Base-by-base conservation (phyloP, 140 eudicot species). In the Flaveria floridana region DNA sequence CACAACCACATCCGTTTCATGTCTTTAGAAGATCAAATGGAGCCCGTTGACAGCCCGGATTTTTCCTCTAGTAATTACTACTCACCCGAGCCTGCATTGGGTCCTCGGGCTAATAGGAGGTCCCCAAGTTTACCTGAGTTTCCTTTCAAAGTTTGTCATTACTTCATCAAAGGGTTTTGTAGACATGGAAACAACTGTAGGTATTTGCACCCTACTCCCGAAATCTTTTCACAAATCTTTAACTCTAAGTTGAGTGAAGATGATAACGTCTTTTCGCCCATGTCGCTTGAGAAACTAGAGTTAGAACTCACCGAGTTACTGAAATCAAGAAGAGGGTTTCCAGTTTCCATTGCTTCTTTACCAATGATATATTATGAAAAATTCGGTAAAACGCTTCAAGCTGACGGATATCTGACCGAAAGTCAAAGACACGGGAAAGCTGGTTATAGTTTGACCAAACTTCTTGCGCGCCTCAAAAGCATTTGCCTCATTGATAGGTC, bases 371-470 rank as follows among this genome's bases (percentile, higher is more conserved):
- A 90, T 69, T 78, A 85, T 62, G 86, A 84, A 26, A 84, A 68
- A 20, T 87, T 77, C 63, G 88, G 91, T 55, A 90, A 64, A 75
- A 78, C 78, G 26, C 84, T 93, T 63, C 97, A 90, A 70, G 97
- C 96, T 7, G 97, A 90, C 65, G 97, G 97, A 62, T 93, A 93
- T 76, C 83, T 90, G 59, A 90, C 97, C 2, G 97, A 93, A 80
- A 93, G 97, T 77, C 97, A 90, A 81, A 75, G 99, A 56, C 91
- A 93, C 47, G 97, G 97, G 47, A 86, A 89, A 81, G 90, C 97
- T 42, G 96, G 96, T 58, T 93, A 86, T 77, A 93, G 90, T 70
- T 84, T 88, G 78, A 90, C 97, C 8, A 90, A 88, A 70, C 99
- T 93, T 78, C 95, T 93, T 25, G 94, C 94, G 4, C 84, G 94